Conservation (phyloP, 2,329 filamentous ascomycete genomes). For the Cadophora luteo-olivacea region DNA sequence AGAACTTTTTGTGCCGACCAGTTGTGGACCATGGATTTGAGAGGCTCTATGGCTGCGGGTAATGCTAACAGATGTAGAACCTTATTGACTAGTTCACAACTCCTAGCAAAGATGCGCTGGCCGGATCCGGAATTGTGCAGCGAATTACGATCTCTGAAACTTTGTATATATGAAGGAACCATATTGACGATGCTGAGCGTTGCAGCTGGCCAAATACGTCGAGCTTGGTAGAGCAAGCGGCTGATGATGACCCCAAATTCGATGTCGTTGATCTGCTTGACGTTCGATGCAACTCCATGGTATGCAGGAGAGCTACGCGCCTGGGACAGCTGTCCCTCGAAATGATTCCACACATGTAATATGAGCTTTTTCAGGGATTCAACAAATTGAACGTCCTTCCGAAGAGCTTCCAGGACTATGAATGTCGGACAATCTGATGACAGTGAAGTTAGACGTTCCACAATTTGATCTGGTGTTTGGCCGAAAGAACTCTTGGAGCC, state of each 20-base stretch:
- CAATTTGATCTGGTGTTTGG: constrained; percentile 27
- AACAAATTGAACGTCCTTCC: constrained; percentile 33
- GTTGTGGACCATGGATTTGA: constrained; percentile 52
- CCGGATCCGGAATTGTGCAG: constrained; percentile 20
- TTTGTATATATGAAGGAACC: constrained; percentile 33
- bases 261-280: constrained; percentile 23
- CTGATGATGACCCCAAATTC: constrained; percentile 34
- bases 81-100: constrained; percentile 50
- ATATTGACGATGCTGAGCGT: constrained; percentile 39
- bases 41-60: constrained; percentile 45
- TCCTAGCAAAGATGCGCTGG: constrained; percentile 22
- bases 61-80: constrained; percentile 48
- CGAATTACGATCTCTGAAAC: constrained; percentile 17
- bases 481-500: constrained; percentile 14
- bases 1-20: constrained; percentile 65
- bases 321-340: neutral
- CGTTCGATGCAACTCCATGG: neutral
- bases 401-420: constrained; percentile 40
- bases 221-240: constrained; percentile 40
- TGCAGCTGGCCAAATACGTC: constrained; percentile 40
- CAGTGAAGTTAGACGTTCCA: constrained; percentile 35
- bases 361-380: constrained; percentile 26
- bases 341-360: constrained; percentile 21
- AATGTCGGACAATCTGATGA: constrained; percentile 33
- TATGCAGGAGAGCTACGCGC: constrained; percentile 21